Percentiles rank a stretch among this genome's conserved stretches.
Conservation (phyloP, 768 basidiomycete genomes). For the Leccinellum luteum region DNA sequence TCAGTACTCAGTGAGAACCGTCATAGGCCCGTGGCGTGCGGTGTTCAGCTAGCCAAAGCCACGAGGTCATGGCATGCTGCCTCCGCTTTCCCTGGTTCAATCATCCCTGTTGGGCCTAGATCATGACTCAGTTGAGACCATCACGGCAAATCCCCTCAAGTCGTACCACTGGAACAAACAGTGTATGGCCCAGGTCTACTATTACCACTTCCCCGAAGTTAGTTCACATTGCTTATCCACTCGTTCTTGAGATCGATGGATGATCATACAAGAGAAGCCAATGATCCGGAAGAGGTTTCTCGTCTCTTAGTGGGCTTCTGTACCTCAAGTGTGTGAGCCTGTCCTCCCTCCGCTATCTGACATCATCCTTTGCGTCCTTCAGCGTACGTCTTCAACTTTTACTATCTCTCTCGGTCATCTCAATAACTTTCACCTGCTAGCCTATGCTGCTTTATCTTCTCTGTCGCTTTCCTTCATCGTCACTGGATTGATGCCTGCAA, state of each 20-base stretch:
- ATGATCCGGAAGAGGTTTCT: slow-evolving; percentile 59
- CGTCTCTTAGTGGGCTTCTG: slow-evolving; percentile 57
- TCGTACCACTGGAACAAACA: slow-evolving; percentile 65
- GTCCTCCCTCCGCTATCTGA: neutral
- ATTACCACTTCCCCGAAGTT: neutral
- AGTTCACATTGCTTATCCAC: slow-evolving; percentile 54
- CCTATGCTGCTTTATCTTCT: slow-evolving; percentile 90
- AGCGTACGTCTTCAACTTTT: slow-evolving; percentile 41
- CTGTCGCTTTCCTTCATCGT: slow-evolving; percentile 83
- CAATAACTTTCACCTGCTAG: slow-evolving; percentile 34
- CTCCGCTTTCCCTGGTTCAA: too few relatives aligned
- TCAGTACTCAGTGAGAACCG: too few relatives aligned
- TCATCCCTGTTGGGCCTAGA: too few relatives aligned
- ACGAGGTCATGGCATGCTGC: too few relatives aligned
- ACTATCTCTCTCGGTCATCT: neutral
- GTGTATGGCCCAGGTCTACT: slow-evolving; percentile 39
- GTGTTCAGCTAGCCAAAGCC: too few relatives aligned
- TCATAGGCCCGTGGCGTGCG: too few relatives aligned
- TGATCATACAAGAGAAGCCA: slow-evolving; percentile 81
- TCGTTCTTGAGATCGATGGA: slow-evolving; percentile 88
- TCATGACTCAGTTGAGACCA: too few relatives aligned
- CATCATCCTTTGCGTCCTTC: slow-evolving; percentile 65
- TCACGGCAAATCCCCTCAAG: slow-evolving; percentile 58
- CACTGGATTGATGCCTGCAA: slow-evolving; percentile 81
- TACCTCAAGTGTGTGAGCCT: neutral